Evolutionary conservation across 1,139 yeast species (phyloP).

Genomic region (Lodderomyces theae): DNA sequence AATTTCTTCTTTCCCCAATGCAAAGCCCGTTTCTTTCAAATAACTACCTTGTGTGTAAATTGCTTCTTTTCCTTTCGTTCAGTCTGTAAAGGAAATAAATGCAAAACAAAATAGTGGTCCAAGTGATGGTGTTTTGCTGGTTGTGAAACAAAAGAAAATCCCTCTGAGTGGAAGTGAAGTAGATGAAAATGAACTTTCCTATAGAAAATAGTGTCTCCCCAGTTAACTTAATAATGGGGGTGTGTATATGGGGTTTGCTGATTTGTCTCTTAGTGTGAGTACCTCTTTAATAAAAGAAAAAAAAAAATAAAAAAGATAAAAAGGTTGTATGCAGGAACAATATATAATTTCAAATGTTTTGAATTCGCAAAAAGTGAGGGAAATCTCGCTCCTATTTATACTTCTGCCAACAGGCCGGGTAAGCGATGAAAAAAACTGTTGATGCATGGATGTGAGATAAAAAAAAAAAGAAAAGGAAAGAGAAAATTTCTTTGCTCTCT

Average conservation of each 20-base stretch:
- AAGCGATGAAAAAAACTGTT: conserved; percentile 13
- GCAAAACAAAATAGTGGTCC: too few relatives aligned
- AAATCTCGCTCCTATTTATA: conserved; percentile 24
- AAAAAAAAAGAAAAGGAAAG: conserved; percentile 4
- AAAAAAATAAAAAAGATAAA: not conserved
- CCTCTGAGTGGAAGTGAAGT: too few relatives aligned
- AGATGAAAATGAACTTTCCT: not conserved
- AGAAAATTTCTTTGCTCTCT: too few relatives aligned
- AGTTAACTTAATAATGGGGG: not conserved
- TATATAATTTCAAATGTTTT: not conserved
- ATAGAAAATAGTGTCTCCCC: not conserved
- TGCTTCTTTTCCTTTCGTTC: too few relatives aligned
- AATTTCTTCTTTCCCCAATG: too few relatives aligned
- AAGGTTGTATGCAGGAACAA: conserved; percentile 10
- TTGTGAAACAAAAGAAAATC: too few relatives aligned
- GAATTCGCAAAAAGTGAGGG: conserved; percentile 11
- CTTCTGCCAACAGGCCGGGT: conserved; percentile 28
- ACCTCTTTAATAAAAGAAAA: not conserved
- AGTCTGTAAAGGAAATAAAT: too few relatives aligned
- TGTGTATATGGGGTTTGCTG: not conserved
- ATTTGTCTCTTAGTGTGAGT: not conserved
- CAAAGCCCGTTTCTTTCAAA: too few relatives aligned
- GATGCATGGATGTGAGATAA: not conserved
- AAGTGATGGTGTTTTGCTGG: not conserved
- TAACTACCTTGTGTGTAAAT: too few relatives aligned